Evolutionary conservation across 805 yeast genomes (phyloP).

Genomic region (Myxozyma nipponensis): DNA sequence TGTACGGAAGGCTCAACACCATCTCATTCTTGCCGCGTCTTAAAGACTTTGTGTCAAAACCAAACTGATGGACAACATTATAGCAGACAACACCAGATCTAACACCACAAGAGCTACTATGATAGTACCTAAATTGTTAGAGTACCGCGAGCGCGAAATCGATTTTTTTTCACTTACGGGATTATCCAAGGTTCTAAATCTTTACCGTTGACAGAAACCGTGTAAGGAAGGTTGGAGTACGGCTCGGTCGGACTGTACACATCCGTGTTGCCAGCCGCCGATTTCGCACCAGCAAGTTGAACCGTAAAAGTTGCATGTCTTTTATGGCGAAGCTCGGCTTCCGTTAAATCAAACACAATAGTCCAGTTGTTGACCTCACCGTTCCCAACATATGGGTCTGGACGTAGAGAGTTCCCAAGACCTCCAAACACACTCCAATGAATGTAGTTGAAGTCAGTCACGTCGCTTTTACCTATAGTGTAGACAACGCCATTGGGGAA

Average conservation of each 20-base stretch:
- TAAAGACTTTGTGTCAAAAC: neutral
- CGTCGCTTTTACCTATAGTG: neutral
- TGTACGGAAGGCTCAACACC: neutral
- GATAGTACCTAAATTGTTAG: too few species aligned
- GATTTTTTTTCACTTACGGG: too few species aligned
- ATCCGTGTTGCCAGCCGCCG: neutral
- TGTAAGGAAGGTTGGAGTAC: neutral
- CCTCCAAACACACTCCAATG: neutral
- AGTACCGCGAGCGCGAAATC: too few species aligned
- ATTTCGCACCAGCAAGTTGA: neutral
- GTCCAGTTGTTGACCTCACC: neutral
- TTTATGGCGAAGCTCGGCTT: neutral
- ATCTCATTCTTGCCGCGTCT: neutral
- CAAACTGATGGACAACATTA: neutral
- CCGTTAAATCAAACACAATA: neutral
- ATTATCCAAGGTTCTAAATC: neutral
- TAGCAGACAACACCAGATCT: neutral
- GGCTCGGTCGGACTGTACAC: neutral
- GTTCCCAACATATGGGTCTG: neutral
- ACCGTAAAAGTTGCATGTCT: neutral
- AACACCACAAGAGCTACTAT: neutral
- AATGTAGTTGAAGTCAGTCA: neutral
- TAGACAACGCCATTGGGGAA: neutral
- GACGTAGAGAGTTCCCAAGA: neutral
- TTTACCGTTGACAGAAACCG: neutral